phyloP scores from a whole-genome alignment of 768 basidiomycete genomes.

The Botryobasidium botryosum region DNA sequence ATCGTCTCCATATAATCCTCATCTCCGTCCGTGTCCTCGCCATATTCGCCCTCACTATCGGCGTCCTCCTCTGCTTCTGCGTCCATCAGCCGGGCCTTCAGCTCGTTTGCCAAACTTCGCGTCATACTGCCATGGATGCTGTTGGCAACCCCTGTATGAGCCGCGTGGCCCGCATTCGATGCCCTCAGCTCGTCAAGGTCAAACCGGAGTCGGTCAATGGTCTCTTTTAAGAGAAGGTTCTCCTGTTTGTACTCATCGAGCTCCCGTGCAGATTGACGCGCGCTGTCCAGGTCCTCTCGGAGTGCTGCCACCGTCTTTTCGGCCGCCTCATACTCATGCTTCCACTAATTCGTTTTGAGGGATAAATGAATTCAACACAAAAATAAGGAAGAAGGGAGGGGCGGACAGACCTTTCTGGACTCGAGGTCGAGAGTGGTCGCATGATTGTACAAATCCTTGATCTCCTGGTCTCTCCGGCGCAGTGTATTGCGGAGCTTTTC shows the following conservation, averaged over 20 bases:
- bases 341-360: conserved; percentile 29
- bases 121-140: conserved; percentile 14
- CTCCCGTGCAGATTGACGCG: conserved; percentile 52
- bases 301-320: conserved; percentile 55
- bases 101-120: conserved; percentile 20
- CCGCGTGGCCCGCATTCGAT: conserved; percentile 5
- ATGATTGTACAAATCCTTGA: conserved; percentile 46
- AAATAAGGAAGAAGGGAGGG: neutral
- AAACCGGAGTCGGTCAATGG: conserved; percentile 84
- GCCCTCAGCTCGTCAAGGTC: conserved; percentile 81
- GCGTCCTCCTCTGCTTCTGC: conserved; percentile 30
- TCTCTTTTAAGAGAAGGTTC: conserved; percentile 85
- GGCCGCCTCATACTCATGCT: conserved; percentile 47
- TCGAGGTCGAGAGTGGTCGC: conserved; percentile 48
- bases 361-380: neutral
- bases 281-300: conserved; percentile 52
- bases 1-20: conserved; percentile 79
- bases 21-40: conserved; percentile 54
- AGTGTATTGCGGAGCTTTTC: conserved; percentile 64
- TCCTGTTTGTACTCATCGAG: conserved; percentile 91
- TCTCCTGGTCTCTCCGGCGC: conserved; percentile 55
- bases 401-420: conserved; percentile 18
- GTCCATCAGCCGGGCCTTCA: conserved; percentile 19
- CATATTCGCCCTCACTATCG: conserved; percentile 32
- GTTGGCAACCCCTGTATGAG: conserved; percentile 6